Base-by-base conservation (phyloP, 441 rosid species). In the Erodium texanum region DNA sequence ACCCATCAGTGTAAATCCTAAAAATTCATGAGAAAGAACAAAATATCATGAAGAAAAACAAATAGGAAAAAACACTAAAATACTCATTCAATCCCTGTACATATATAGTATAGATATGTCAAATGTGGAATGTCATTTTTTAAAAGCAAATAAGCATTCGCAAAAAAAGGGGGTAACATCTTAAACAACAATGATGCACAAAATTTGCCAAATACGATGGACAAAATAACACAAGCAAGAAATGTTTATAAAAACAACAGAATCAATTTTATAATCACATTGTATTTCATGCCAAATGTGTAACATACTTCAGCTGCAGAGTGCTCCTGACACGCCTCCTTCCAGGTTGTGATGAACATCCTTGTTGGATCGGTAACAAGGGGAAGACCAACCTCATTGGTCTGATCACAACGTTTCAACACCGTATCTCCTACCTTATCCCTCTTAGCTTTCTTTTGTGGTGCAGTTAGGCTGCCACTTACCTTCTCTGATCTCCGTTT, bases 271-370 rank as follows among this genome's bases (percentile, higher is more conserved):
- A 24, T 2, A 59, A 59, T 59, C 64, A 59, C 27, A 23, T 29
- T 23, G 22, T 23, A 24, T 59, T 12, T 22, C 20, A 19, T 41
- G 34, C 43, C 52, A 71, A 64, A 6, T 45, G 24, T 65, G 66
- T 59, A 24, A 66, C 75, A 16, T 75, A 89, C 99, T 81, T 82
- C 84, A 48, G 75, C 71, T 41, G 80, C 78, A 70, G 82, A 72
- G 65, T 80, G 78, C 76, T 83, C 90, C 76, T 78, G 82, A 76
- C 96, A 95, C 38, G 89, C 78, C 68, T 83, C 92, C 82, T 88
- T 92, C 98, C 97, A 95, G 29, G 86, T 89, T 73, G 95, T 79
- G 76, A 89, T 83, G 80, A 95, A 95, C 71, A 68, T 76, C 56
- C 74, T 80, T 72, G 87, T 76, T 65, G 81, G 73, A 63, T 75